Base-by-base conservation (phyloP, 164 flowering plant species). In the Dillenia suffruticosa region DNA sequence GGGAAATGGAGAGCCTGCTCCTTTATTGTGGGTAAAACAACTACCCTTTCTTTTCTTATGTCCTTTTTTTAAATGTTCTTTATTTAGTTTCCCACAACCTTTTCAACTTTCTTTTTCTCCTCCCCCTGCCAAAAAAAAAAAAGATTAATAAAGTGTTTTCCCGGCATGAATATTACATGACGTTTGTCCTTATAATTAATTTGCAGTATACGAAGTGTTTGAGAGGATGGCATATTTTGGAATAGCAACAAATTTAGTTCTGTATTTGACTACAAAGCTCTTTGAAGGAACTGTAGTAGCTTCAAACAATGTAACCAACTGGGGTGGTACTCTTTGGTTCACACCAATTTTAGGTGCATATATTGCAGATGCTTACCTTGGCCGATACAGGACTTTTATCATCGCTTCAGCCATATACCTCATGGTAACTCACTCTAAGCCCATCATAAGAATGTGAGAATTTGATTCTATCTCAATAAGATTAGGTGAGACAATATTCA, bases 151-250 rank as follows among this genome's bases (percentile, higher is more conserved):
- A 4, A 32, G 5, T 4, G 0, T 6, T 32, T 32, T 32, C 40
- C 40, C 0, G 7, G 6, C 40, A 32, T 32, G 40, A 5, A 32
- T 5, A 32, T 32, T 32, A 32, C 40, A 32, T 32, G 7, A 32
- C 5, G 5, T 32, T 5, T 32, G 40, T 32, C 5, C 40, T 32
- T 32, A 7, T 32, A 32, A 32, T 32, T 32, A 32, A 32, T 16
- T 49, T 70, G 49, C 58, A 88, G 94, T 71, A 32, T 86, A 82
- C 65, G 92, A 86, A 68, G 79, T 78, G 63, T 77, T 79, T 64
- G 96, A 89, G 70, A 77, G 96, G 68, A 79, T 86, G 84, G 87
- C 96, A 40, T 86, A 74, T 55, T 79, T 83, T 68, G 96, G 96
- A 45, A 82, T 89, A n/a, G 72, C 89, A 15, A 65, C 90, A 53